These are phyloP conservation scores for Scheffersomyces segobiensis DNA, from an alignment of 1,139 yeast genomes.

Conservation along the genomic window DNA sequence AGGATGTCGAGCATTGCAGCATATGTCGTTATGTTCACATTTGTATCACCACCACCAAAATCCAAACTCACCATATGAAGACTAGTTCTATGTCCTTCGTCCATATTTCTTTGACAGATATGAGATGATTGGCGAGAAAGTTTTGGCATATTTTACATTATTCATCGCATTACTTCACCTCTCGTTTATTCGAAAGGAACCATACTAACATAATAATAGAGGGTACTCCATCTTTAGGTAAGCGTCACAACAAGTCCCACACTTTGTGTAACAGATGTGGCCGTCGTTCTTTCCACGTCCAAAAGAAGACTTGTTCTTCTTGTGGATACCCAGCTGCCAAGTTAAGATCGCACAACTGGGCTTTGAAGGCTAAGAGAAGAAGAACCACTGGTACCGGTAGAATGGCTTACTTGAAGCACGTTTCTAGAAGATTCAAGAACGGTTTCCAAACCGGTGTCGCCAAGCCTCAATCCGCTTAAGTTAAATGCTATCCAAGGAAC, in stretches of 20 bases:
- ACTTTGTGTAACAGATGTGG: constrained; percentile 99
- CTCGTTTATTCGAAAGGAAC: not conserved
- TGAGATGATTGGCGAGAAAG: too few species aligned
- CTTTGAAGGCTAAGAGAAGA: constrained; percentile 98
- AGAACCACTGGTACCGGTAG: constrained; percentile 99
- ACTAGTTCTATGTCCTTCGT: not conserved
- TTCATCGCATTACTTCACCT: not conserved
- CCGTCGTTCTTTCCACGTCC: constrained; percentile 97
- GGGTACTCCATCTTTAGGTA: constrained; percentile 99
- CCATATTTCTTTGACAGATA: not conserved
- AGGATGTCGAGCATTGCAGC: not conserved
- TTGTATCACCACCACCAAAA: not conserved
- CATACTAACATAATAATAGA: constrained; percentile 44
- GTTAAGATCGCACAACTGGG: constrained; percentile 99
- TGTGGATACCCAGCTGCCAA: constrained; percentile 99
- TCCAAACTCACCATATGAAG: not conserved
- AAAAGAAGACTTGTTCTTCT: constrained; percentile 97
- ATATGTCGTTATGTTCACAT: not conserved
- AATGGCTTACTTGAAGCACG: constrained; percentile 97
- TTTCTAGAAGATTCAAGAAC: constrained; percentile 97
- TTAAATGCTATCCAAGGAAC: constrained; percentile 7
- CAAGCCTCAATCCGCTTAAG: constrained; percentile 51
- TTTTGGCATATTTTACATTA: not conserved
- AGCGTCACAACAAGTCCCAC: constrained; percentile 99
- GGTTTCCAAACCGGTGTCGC: constrained; percentile 94